phyloP scores from a whole-genome alignment of 2,329 filamentous ascomycete species.

The Aspergillus brunneoviolaceus region DNA sequence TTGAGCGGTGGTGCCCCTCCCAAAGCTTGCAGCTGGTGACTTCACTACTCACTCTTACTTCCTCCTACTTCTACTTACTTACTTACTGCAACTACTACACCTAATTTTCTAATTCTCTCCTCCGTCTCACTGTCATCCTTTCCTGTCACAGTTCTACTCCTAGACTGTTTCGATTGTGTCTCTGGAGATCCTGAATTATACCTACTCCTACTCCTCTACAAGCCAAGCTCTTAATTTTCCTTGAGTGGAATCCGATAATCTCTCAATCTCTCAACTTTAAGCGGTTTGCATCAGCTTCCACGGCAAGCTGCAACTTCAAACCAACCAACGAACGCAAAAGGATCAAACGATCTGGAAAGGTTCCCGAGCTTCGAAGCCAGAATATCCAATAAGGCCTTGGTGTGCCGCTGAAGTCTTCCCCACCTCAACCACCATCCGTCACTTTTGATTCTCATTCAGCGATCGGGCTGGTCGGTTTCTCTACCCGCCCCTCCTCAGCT shows the following conservation, averaged over 20 bases:
- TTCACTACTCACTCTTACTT: not conserved
- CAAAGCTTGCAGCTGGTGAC: not conserved
- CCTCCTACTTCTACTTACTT: not conserved
- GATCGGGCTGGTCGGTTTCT: slow-evolving; percentile 21
- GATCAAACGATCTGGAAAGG: not conserved
- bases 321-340: not conserved
- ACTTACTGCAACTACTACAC: not conserved
- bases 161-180: not conserved
- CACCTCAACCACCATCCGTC: slow-evolving; percentile 19
- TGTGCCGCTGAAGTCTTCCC: slow-evolving; percentile 12
- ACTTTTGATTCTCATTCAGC: slow-evolving; percentile 1
- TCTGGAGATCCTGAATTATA: not conserved
- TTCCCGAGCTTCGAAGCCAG: slow-evolving; percentile 7
- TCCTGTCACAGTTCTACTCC: not conserved
- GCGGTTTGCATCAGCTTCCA: not conserved
- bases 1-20: not conserved
- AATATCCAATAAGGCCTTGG: not conserved
- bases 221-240: not conserved
- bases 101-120: not conserved
- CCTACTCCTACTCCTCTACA: not conserved
- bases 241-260: no score
- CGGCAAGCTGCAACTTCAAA: not conserved
- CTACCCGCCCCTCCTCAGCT: slow-evolving; percentile 24
- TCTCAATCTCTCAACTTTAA: no score
- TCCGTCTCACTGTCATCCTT: not conserved